Conservation (phyloP, 768 basidiomycete species). For the Trichaptum fuscoviolaceum region DNA sequence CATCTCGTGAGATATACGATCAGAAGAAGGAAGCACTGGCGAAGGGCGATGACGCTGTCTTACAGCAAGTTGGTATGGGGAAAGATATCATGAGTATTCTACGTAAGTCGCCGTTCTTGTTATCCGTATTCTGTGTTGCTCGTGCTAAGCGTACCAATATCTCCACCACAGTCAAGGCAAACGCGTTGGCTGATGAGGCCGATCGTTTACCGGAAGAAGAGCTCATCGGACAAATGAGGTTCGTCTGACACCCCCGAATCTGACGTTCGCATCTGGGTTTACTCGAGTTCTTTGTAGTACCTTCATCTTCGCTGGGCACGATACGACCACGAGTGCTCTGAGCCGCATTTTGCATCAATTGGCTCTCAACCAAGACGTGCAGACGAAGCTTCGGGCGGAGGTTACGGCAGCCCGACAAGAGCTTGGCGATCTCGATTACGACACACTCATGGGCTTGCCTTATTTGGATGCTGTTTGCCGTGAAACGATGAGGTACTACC, state of each 20-base stretch:
- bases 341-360: constrained; percentile 19
- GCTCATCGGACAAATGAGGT: constrained; percentile 35
- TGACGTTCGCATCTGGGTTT: background rate
- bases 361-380: constrained; percentile 18
- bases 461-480: constrained; percentile 25
- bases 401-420: constrained; percentile 13
- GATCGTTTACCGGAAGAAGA: constrained; percentile 32
- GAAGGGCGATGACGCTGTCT: background rate
- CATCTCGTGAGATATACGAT: background rate
- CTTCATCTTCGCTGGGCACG: constrained; percentile 22
- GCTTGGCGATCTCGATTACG: constrained; percentile 17
- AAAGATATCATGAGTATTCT: constrained; percentile 13
- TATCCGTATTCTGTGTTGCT: constrained; percentile 30
- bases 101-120: background rate
- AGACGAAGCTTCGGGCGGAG: constrained; percentile 21
- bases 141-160: background rate
- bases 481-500: constrained; percentile 27
- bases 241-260: background rate
- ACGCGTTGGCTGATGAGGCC: constrained; percentile 22
- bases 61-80: constrained; percentile 17
- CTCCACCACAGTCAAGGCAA: constrained; percentile 27
- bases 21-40: constrained; percentile 1
- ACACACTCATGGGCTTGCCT: constrained; percentile 20
- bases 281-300: constrained; percentile 10
- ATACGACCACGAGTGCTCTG: constrained; percentile 21